Percentiles rank a stretch among this genome's conserved stretches.
phyloP scores from a whole-genome alignment of 2,329 filamentous ascomycete genomes.

The Oidium heveae region DNA sequence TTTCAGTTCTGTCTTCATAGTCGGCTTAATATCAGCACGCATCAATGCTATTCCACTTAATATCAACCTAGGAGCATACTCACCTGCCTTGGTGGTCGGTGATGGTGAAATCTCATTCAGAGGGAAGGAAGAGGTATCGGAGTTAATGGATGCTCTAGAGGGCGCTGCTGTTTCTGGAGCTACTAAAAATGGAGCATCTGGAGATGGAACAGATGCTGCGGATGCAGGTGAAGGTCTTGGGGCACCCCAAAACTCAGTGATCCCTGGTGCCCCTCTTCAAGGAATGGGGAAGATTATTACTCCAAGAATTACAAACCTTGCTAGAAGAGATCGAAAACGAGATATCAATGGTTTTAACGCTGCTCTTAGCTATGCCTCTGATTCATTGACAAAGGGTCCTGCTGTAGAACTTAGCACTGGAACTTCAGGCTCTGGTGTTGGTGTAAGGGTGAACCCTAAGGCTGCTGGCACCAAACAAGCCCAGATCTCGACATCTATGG shows the following conservation, averaged over 20 bases:
- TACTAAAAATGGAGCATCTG: conserved; percentile 17
- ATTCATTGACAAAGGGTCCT: conserved; percentile 17
- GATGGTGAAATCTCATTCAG: conserved; percentile 25
- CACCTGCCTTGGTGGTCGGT: conserved; percentile 25
- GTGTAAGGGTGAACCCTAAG: conserved; percentile 14
- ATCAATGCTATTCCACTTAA: conserved; percentile 20
- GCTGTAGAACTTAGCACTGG: conserved; percentile 18
- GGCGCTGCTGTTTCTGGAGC: conserved; percentile 22
- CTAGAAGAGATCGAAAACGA: conserved; percentile 10
- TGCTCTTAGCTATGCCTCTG: conserved; percentile 17
- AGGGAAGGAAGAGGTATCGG: conserved; percentile 17
- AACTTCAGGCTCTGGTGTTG: conserved; percentile 17
- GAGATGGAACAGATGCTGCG: conserved; percentile 17
- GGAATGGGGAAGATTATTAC: conserved; percentile 25
- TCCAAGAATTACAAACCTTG: conserved; percentile 14
- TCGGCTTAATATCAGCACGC: conserved; percentile 13
- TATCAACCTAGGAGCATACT: conserved; percentile 27
- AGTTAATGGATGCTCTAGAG: conserved; percentile 20
- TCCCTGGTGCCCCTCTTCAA: neutral
- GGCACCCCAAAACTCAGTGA: conserved; percentile 13
- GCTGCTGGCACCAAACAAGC: neutral
- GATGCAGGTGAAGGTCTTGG: conserved; percentile 25
- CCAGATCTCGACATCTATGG: too few relatives aligned
- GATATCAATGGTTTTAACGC: conserved; percentile 19
- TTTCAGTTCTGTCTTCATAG: conserved; percentile 11